A percentile compares a stretch with the other conserved stretches of the same genome.
These are phyloP conservation scores for Chlamydomonas sphaeroides DNA, from an alignment of 139 green algal genomes.

Conservation along the genomic window DNA sequence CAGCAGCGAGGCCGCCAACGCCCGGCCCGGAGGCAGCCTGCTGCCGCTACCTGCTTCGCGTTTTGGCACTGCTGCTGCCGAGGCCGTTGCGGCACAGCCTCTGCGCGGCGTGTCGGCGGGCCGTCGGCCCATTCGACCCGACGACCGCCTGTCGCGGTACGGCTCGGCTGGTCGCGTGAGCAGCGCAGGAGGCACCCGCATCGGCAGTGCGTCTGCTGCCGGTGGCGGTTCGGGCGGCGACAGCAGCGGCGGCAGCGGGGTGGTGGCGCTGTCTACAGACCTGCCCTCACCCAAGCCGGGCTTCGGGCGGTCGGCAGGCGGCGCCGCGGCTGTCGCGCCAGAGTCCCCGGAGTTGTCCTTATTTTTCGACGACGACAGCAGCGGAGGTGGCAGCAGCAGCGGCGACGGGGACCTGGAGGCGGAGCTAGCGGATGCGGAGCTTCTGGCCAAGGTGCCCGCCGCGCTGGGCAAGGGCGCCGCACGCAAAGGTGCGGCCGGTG, in stretches of 20 bases:
- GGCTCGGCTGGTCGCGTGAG: constrained; percentile 11
- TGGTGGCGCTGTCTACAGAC: background rate
- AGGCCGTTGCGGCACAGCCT: background rate
- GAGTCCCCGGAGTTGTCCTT: constrained; percentile 3
- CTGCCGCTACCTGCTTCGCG: background rate
- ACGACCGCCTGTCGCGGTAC: constrained; percentile 37
- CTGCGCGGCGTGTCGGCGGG: background rate
- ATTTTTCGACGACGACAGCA: background rate
- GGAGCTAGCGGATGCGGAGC: background rate
- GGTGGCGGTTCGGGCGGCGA: background rate
- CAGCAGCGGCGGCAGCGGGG: background rate
- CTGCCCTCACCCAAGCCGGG: constrained; percentile 10
- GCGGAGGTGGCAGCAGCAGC: background rate
- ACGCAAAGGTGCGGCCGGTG: no score
- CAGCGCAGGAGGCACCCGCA: background rate
- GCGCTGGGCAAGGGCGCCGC: no score
- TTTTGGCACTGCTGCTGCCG: background rate
- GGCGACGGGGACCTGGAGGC: background rate
- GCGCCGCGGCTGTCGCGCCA: background rate
- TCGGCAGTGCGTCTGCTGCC: no score
- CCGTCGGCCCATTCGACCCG: background rate
- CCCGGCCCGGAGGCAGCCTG: background rate
- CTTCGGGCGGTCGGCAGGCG: background rate
- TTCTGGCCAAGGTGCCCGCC: constrained; percentile 13
- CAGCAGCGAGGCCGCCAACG: background rate